Conservation (phyloP, 2,329 filamentous ascomycete species). For the Cladophialophora psammophila region DNA sequence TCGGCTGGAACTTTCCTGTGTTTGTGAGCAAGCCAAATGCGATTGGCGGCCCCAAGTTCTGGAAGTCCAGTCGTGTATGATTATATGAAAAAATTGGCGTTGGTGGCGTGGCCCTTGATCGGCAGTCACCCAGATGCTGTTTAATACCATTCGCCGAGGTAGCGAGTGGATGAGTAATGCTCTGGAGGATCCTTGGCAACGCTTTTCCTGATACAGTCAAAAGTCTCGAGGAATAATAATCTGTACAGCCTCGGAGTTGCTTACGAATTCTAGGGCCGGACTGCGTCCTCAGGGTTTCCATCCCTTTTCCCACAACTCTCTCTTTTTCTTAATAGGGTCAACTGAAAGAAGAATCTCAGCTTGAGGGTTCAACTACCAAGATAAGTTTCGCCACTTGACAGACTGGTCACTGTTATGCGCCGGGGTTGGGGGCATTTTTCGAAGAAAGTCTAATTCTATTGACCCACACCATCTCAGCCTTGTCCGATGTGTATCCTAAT, state of each 20-base stretch:
- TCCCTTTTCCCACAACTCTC: not conserved
- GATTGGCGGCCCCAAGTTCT: not conserved
- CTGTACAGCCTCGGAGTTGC: not conserved
- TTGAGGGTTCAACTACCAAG: not conserved
- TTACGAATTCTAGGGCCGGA: slow-evolving; percentile 5
- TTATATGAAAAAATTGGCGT: not conserved
- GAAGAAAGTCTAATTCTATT: not conserved
- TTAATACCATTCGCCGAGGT: not conserved
- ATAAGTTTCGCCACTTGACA: not conserved
- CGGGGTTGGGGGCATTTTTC: too few relatives aligned
- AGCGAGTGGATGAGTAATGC: slow-evolving; percentile 2
- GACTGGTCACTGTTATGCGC: not conserved
- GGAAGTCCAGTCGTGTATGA: not conserved
- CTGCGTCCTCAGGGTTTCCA: not conserved
- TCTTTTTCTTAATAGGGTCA: not conserved
- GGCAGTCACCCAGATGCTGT: too few relatives aligned
- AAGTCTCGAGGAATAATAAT: not conserved
- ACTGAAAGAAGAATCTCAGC: not conserved
- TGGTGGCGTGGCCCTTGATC: not conserved
- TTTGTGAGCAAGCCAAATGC: not conserved
- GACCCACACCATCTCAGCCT: not conserved
- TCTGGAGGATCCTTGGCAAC: not conserved
- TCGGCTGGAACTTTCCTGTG: not conserved
- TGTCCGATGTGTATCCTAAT: slow-evolving; percentile 18
- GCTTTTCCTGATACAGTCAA: not conserved